A percentile compares a stretch with the other conserved stretches of the same genome.
These are phyloP conservation scores for Grammothele lineata DNA, from an alignment of 768 basidiomycete species.

Conservation along the genomic window DNA sequence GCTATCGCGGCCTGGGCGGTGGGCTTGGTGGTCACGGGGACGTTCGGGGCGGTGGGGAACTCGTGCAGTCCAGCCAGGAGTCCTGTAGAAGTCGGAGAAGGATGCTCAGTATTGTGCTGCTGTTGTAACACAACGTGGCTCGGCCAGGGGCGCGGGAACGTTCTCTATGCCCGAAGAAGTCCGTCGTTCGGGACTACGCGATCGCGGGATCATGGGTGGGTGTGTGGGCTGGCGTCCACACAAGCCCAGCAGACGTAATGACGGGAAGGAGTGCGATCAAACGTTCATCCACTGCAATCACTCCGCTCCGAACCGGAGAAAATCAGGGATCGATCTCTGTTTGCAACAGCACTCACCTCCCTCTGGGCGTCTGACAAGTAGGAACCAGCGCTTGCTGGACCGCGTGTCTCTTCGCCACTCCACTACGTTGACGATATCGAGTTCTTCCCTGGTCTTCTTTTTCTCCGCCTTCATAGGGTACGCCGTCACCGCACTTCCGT, in stretches of 20 bases:
- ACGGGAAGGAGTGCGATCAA: too few species aligned
- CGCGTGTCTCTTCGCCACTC: conserved; percentile 56
- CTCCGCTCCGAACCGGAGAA: too few species aligned
- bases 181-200: too few species aligned
- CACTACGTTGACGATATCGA: conserved; percentile 81
- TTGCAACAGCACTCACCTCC: conserved; percentile 51
- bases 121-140: too few species aligned
- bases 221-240: too few species aligned
- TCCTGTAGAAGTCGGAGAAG: conserved; percentile 44
- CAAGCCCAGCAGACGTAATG: too few species aligned
- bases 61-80: conserved; percentile 88
- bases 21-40: conserved; percentile 40
- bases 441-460: conserved; percentile 80
- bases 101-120: too few species aligned
- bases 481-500: conserved; percentile 49
- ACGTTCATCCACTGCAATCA: too few species aligned
- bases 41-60: conserved; percentile 66
- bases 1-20: conserved; percentile 31
- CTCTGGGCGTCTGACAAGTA: conserved; percentile 80
- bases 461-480: conserved; percentile 86
- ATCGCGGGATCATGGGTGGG: too few species aligned
- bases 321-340: too few species aligned
- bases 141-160: too few species aligned
- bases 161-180: too few species aligned
- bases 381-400: conserved; percentile 48